These are phyloP conservation scores for Aureobasidium sp. DNA, from an alignment of 2,329 filamentous ascomycete genomes.

Conservation along the genomic window DNA sequence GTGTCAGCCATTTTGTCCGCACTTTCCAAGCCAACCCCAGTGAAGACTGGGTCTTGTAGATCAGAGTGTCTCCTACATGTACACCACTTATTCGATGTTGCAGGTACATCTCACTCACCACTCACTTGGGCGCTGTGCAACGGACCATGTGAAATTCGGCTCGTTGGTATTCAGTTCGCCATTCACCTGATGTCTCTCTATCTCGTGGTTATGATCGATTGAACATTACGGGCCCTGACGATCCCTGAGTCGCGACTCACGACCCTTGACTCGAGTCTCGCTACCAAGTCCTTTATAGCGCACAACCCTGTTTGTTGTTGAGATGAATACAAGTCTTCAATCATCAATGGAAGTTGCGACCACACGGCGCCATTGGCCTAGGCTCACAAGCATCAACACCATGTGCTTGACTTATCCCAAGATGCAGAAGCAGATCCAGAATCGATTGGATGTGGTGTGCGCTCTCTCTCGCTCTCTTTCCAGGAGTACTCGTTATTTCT, in stretches of 20 bases:
- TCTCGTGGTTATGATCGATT: background rate
- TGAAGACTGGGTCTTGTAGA: background rate
- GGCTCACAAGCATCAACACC: background rate
- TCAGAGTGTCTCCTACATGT: background rate
- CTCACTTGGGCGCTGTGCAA: background rate
- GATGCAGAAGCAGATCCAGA: background rate
- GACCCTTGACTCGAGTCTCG: constrained; percentile 1
- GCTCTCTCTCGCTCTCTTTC: background rate
- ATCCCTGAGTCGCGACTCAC: constrained; percentile 6
- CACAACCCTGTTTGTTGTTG: background rate
- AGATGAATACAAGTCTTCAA: background rate
- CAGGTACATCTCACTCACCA: background rate
- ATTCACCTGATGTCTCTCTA: background rate
- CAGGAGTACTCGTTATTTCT: background rate
- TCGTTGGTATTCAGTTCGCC: background rate
- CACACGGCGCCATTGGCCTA: background rate
- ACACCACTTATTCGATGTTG: background rate
- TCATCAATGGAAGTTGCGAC: background rate
- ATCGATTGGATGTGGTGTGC: background rate
- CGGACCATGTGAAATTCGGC: background rate
- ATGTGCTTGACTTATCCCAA: background rate
- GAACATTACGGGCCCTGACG: background rate
- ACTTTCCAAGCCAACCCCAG: background rate
- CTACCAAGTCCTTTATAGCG: background rate
- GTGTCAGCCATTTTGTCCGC: background rate